These are phyloP conservation scores for Penicillium sp. DNA, from an alignment of 2,329 filamentous ascomycete species.

Conservation along the genomic window DNA sequence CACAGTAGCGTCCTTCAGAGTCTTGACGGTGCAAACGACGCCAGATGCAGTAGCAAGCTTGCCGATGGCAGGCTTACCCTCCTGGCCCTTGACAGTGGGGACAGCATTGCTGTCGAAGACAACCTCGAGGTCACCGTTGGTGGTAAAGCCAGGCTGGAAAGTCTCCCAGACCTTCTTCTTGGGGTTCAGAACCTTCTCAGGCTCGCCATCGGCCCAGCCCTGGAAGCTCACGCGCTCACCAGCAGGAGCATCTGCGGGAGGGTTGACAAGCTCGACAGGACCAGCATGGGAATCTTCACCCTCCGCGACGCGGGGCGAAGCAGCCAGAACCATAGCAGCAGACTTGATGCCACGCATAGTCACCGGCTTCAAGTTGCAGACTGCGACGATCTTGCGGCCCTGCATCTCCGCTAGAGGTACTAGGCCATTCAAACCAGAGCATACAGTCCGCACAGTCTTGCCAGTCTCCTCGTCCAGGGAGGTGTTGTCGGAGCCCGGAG, in stretches of 20 bases:
- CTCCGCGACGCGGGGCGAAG: conserved; percentile 77
- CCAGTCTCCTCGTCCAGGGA: conserved; percentile 74
- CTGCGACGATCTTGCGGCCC: conserved; percentile 86
- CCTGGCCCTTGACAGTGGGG: conserved; percentile 68
- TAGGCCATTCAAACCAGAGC: conserved; percentile 91
- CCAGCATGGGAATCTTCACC: conserved; percentile 84
- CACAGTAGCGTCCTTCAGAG: conserved; percentile 74
- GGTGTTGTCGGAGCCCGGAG: conserved; percentile 81
- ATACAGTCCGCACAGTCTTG: conserved; percentile 89
- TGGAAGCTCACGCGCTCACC: conserved; percentile 91
- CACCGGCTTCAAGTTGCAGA: conserved; percentile 97
- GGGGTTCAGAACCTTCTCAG: conserved; percentile 89
- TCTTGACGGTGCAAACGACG: conserved; percentile 78
- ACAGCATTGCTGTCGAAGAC: conserved; percentile 79
- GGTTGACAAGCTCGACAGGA: conserved; percentile 86
- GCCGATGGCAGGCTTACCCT: conserved; percentile 54
- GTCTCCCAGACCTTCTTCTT: conserved; percentile 99
- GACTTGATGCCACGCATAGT: conserved; percentile 92
- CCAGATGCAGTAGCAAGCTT: conserved; percentile 72
- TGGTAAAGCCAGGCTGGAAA: conserved; percentile 94
- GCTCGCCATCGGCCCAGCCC: conserved; percentile 81
- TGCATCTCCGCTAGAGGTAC: conserved; percentile 96
- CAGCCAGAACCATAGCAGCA: conserved; percentile 88
- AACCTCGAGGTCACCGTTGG: conserved; percentile 74
- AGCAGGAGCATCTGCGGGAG: conserved; percentile 72